phyloP scores from a whole-genome alignment of 148 eudicot genomes.

The Rhododendron griersonianum region DNA sequence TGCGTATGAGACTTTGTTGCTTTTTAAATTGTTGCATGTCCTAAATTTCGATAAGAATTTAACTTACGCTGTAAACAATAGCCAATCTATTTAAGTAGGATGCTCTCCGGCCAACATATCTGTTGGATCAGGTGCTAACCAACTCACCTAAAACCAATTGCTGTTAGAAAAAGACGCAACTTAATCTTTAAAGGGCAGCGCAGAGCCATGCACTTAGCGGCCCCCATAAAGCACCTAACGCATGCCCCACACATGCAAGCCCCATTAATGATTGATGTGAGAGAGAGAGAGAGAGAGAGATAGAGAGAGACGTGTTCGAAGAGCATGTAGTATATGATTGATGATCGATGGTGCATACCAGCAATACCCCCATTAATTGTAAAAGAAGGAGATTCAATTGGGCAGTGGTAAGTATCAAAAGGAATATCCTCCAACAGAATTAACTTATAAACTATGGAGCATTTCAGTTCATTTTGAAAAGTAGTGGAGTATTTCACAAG shows the following conservation, averaged over 20 bases:
- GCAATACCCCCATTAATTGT: no score
- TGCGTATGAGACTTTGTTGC: not conserved
- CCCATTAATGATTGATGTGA: no score
- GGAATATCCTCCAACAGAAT: not conserved
- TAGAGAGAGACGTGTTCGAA: constrained; percentile 6
- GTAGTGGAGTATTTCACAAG: not conserved
- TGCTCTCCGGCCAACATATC: not conserved
- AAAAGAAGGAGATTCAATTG: not conserved
- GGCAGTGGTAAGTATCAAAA: not conserved
- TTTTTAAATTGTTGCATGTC: not conserved
- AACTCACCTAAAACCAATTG: no score
- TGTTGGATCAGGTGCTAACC: no score
- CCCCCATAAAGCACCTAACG: no score
- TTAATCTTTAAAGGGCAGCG: no score
- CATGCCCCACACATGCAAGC: no score
- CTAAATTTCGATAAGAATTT: not conserved
- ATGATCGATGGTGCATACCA: not conserved
- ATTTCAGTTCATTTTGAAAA: not conserved
- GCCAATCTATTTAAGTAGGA: no score
- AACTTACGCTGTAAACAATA: no score
- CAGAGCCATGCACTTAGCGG: no score
- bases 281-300: not conserved
- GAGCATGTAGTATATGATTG: not conserved
- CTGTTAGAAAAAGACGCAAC: no score
- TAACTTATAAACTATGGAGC: no score